Evolutionary conservation across 495 filamentous ascomycete genomes (phyloP).

Genomic region (Xylaria venustula): DNA sequence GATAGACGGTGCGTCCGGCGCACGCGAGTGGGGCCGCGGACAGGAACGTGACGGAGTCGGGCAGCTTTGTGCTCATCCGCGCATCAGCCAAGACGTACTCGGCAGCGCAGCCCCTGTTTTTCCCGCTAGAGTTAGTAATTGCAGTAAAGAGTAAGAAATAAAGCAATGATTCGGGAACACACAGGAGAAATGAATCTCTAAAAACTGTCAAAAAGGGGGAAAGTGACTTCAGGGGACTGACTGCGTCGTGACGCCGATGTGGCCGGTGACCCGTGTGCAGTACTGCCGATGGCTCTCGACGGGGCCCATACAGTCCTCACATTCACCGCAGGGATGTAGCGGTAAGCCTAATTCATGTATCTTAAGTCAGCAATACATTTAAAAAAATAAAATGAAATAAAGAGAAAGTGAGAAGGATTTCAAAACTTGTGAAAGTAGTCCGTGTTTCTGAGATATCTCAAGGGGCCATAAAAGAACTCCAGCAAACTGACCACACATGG

Average conservation of each 20-base stretch:
- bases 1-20: slow-evolving; percentile 55
- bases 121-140: too few relatives aligned
- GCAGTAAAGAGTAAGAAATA: too few relatives aligned
- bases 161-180: too few relatives aligned
- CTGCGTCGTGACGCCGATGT: slow-evolving; percentile 46
- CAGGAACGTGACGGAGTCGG: slow-evolving; percentile 46
- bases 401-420: too few relatives aligned
- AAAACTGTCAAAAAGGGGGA: too few relatives aligned
- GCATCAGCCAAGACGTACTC: slow-evolving; percentile 53
- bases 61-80: slow-evolving; percentile 41
- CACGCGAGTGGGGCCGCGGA: slow-evolving; percentile 57
- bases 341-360: slow-evolving; percentile 30
- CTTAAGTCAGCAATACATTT: slow-evolving; percentile 43
- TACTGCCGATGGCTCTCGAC: slow-evolving; percentile 46
- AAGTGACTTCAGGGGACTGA: too few relatives aligned
- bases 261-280: slow-evolving; percentile 30
- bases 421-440: too few relatives aligned
- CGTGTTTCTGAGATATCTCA: too few relatives aligned
- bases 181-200: too few relatives aligned
- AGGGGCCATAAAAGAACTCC: too few relatives aligned
- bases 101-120: slow-evolving; percentile 53
- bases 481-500: slow-evolving; percentile 2
- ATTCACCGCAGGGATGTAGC: slow-evolving; percentile 43
- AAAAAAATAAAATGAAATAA: too few relatives aligned
- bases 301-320: slow-evolving; percentile 41